These are phyloP conservation scores for Amylocystis lapponica DNA, from an alignment of 768 basidiomycete genomes.

Conservation along the genomic window DNA sequence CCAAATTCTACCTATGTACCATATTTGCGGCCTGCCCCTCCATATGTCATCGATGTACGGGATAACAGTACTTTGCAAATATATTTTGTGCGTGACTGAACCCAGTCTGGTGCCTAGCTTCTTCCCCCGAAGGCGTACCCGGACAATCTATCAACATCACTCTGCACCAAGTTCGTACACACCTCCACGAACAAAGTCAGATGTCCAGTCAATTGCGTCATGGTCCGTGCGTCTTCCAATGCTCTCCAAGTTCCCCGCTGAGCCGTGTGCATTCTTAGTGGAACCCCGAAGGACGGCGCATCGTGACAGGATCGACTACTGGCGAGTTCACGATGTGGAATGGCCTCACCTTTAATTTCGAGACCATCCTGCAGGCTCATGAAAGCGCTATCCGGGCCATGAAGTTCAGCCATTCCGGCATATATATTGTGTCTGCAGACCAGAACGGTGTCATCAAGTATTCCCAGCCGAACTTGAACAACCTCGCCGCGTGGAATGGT, in stretches of 20 bases:
- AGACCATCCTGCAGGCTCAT: conserved; percentile 98
- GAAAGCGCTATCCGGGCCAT: conserved; percentile 91
- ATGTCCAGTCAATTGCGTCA: conserved; percentile 94
- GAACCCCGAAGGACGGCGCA: conserved; percentile 93
- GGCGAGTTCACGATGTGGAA: conserved; percentile 99
- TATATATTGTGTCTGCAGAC: conserved; percentile 89
- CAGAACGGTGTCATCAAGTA: conserved; percentile 95
- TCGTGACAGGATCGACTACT: conserved; percentile 91
- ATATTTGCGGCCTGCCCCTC: conserved; percentile 76
- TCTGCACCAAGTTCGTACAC: conserved; percentile 96
- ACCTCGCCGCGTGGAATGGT: conserved; percentile 88
- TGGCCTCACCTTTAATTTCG: conserved; percentile 98
- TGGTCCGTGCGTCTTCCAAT: conserved; percentile 46
- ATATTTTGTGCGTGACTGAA: conserved; percentile 11
- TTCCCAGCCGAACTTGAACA: conserved; percentile 99
- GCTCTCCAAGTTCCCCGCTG: background rate
- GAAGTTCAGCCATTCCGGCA: conserved; percentile 88
- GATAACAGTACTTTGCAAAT: background rate
- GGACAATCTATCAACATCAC: conserved; percentile 84
- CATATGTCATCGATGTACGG: conserved; percentile 85
- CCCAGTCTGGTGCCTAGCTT: conserved; percentile 47
- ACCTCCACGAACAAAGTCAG: conserved; percentile 98
- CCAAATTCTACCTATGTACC: conserved; percentile 74
- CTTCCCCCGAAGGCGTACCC: conserved; percentile 91
- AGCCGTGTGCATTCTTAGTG: conserved; percentile 46